Percentiles rank a stretch among this genome's conserved stretches.
Evolutionary conservation across 495 filamentous ascomycete genomes (phyloP).

Genomic region (Penicillium bovifimosum): DNA sequence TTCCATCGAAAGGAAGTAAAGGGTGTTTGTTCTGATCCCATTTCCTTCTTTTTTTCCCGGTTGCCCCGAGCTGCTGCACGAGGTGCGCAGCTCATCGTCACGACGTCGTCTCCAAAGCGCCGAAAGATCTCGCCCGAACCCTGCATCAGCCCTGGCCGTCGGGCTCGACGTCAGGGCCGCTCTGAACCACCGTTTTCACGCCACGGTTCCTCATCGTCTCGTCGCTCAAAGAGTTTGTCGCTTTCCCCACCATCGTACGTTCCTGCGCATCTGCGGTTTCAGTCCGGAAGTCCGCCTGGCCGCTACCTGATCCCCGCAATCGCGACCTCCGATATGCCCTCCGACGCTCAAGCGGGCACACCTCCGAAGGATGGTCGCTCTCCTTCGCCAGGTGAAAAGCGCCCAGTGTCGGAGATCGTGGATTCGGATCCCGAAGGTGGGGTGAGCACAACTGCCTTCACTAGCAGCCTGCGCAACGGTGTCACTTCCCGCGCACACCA

Average conservation of each 20-base stretch:
- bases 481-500: slow-evolving; percentile 18
- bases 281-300: slow-evolving; percentile 32
- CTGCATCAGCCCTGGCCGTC: slow-evolving; percentile 37
- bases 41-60: background rate
- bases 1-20: slow-evolving; percentile 2
- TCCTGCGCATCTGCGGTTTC: slow-evolving; percentile 57
- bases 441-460: slow-evolving; percentile 11
- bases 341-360: slow-evolving; percentile 29
- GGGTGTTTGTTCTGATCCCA: slow-evolving; percentile 11
- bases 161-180: slow-evolving; percentile 36
- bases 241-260: slow-evolving; percentile 45
- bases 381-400: slow-evolving; percentile 49
- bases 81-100: slow-evolving; percentile 70
- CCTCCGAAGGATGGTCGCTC: slow-evolving; percentile 33
- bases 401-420: slow-evolving; percentile 47
- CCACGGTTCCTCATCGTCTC: slow-evolving; percentile 30
- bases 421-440: slow-evolving; percentile 28
- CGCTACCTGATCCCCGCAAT: slow-evolving; percentile 50
- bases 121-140: slow-evolving; percentile 65
- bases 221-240: slow-evolving; percentile 32
- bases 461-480: slow-evolving; percentile 9
- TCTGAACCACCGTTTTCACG: slow-evolving; percentile 26
- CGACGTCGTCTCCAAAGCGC: slow-evolving; percentile 88
- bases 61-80: slow-evolving; percentile 44
- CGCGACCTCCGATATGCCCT: slow-evolving; percentile 56